A percentile compares a stretch with the other conserved stretches of the same genome.
Conservation (phyloP, 306 rosid species). For the Castanopsis chinensis region DNA sequence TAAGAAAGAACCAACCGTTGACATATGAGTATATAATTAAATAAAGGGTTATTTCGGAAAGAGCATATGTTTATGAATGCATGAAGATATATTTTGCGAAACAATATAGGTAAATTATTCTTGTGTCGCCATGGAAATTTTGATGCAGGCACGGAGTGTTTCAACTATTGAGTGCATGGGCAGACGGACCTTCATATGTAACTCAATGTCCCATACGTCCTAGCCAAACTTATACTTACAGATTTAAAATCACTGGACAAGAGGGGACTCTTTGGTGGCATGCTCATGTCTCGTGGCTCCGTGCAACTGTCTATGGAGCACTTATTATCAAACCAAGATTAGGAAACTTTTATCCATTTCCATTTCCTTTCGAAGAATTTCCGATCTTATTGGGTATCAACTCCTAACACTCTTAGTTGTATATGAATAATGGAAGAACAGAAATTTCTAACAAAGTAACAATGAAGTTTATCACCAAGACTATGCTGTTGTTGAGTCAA, state of each 20-base stretch:
- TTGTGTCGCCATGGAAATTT: background rate
- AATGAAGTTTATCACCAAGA: too few relatives aligned
- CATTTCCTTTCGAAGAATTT: constrained; percentile 40
- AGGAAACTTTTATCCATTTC: constrained; percentile 34
- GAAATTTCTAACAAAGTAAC: too few relatives aligned
- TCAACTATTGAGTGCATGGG: constrained; percentile 55
- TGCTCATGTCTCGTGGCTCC: constrained; percentile 56
- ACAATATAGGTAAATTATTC: background rate
- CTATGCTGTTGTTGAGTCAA: too few relatives aligned
- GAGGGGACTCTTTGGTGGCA: constrained; percentile 93
- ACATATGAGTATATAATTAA: too few relatives aligned
- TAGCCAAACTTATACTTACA: constrained; percentile 38
- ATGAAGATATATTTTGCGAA: too few relatives aligned
- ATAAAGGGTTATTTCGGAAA: too few relatives aligned
- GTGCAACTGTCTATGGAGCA: constrained; percentile 62
- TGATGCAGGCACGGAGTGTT: constrained; percentile 65
- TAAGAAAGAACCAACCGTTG: too few relatives aligned
- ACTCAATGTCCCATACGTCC: constrained; percentile 72
- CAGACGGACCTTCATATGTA: constrained; percentile 67
- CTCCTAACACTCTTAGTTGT: too few relatives aligned
- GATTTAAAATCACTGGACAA: constrained; percentile 49
- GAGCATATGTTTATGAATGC: too few relatives aligned
- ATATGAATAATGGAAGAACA: too few relatives aligned
- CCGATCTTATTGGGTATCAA: constrained; percentile 51
- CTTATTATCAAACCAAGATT: constrained; percentile 48